Evolutionary conservation across 2,329 filamentous ascomycete genomes (phyloP), one percentile per base, ranked within the genome.

Genomic region (Proliferodiscus dingleyae): DNA sequence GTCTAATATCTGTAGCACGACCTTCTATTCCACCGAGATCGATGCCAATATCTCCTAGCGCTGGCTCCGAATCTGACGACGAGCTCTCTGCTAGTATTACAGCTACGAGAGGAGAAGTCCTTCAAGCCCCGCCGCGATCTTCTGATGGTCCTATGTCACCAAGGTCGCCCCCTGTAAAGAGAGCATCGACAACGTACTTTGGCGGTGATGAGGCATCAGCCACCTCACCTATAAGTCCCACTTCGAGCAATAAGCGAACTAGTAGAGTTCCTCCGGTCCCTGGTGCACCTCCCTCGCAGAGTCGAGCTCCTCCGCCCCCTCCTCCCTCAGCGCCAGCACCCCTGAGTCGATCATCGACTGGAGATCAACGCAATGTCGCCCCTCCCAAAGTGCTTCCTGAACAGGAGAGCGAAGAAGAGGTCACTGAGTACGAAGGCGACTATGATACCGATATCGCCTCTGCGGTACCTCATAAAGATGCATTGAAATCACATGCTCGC

Each of bases 371-470:
- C 38, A 57, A 64, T 2, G 56, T 68, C 9, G 68, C 71, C 10
- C 68, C 75, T 13, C 66, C 68, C 44, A 66, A 66, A 9, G 56
- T 60, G 8, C 65, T 69, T 46, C 71, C 70, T 50, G 75, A 69
- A 36, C 68, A 76, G 32, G 83, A 84, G 11, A 83, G 81, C 21
- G 84, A 85, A 48, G 88, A 86, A 48, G 89, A 94, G 60, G 77
- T 89, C 26, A 94, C 89, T 0, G 91, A 96, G 61, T 97, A 97
- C 61, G 93, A 98, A 63, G 93, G 91, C 5, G 93, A 97, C 62
- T 97, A 97, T 63, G 93, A 97, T 58, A 97, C 93, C 5, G 93
- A 97, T 63, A 97, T 97, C 62, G 90, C 86, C 2, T 88, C 90
- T n/a, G 85, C 88, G 8, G 89, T 81, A n/a, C 88, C 87, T 45